A percentile compares a stretch with the other conserved stretches of the same genome.
Evolutionary conservation across 345 rosid species (phyloP).

Genomic region (Cardamine chenopodiifolia): DNA sequence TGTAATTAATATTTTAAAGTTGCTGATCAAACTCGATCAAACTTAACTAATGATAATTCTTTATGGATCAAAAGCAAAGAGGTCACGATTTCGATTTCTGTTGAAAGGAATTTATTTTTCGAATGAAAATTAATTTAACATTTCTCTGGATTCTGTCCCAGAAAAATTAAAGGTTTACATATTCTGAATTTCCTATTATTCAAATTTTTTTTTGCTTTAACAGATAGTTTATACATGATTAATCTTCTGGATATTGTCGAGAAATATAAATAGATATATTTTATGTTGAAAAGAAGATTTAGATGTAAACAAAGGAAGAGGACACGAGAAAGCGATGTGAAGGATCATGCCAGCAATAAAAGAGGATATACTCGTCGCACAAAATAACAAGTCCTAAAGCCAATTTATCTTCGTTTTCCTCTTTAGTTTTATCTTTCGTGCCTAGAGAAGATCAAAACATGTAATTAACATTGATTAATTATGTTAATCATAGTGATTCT

Average conservation of each 20-base stretch:
- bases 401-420: conserved; percentile 4
- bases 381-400: conserved; percentile 42
- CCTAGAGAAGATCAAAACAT: conserved; percentile 24
- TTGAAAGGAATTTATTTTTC: too few relatives aligned
- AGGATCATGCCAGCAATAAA: conserved; percentile 41
- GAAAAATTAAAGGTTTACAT: too few relatives aligned
- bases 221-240: conserved; percentile 19
- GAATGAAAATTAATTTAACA: too few relatives aligned
- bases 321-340: conserved; percentile 42
- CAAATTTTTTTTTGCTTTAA: too few relatives aligned
- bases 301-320: not conserved
- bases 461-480: not conserved
- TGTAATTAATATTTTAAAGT: conserved; percentile 12
- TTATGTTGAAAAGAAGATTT: not conserved
- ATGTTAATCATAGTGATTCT: conserved; percentile 28
- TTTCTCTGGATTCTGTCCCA: too few relatives aligned
- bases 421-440: not conserved
- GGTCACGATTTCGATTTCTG: too few relatives aligned
- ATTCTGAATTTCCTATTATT: too few relatives aligned
- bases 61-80: too few relatives aligned
- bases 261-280: not conserved
- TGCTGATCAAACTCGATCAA: too few relatives aligned
- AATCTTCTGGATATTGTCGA: conserved; percentile 19
- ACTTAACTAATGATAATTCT: too few relatives aligned
- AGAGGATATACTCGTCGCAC: conserved; percentile 42